phyloP scores from a whole-genome alignment of 805 yeast species.

The Lachancea fermentati region DNA sequence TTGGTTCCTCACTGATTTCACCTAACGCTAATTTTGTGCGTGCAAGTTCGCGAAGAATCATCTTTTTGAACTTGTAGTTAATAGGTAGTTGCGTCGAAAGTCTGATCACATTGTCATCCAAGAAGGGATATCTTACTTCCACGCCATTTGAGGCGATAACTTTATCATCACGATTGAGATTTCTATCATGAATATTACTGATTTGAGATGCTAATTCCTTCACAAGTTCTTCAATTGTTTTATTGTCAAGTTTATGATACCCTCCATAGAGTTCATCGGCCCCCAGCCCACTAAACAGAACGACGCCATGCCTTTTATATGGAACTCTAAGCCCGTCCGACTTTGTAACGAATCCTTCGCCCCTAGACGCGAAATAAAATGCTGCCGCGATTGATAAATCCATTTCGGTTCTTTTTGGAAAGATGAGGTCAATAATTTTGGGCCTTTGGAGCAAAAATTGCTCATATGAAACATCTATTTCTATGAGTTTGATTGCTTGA shows the following conservation, averaged over 20 bases:
- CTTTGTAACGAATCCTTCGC: conserved; percentile 35
- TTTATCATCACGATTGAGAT: conserved; percentile 87
- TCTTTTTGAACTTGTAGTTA: conserved; percentile 45
- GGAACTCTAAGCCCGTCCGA: conserved; percentile 13
- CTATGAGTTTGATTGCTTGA: conserved; percentile 46
- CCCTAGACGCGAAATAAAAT: conserved; percentile 82
- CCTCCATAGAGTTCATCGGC: conserved; percentile 98
- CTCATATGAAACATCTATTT: conserved; percentile 67
- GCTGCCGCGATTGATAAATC: conserved; percentile 94
- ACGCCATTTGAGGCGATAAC: conserved; percentile 83
- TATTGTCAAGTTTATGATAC: conserved; percentile 69
- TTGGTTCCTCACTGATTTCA: conserved; percentile 66
- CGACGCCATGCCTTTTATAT: conserved; percentile 55
- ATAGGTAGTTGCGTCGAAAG: conserved; percentile 49
- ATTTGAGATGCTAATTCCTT: conserved; percentile 67
- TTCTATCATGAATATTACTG: conserved; percentile 66
- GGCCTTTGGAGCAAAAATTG: conserved; percentile 49
- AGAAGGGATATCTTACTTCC: conserved; percentile 82
- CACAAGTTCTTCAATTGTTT: conserved; percentile 40
- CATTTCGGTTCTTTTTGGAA: conserved; percentile 88
- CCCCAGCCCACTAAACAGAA: conserved; percentile 86
- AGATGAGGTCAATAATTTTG: conserved; percentile 60
- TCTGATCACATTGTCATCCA: conserved; percentile 56
- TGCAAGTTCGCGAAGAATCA: conserved; percentile 60
- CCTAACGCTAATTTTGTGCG: conserved; percentile 37